phyloP scores from a whole-genome alignment of 2,329 filamentous ascomycete genomes.

The Colletotrichum costaricense region DNA sequence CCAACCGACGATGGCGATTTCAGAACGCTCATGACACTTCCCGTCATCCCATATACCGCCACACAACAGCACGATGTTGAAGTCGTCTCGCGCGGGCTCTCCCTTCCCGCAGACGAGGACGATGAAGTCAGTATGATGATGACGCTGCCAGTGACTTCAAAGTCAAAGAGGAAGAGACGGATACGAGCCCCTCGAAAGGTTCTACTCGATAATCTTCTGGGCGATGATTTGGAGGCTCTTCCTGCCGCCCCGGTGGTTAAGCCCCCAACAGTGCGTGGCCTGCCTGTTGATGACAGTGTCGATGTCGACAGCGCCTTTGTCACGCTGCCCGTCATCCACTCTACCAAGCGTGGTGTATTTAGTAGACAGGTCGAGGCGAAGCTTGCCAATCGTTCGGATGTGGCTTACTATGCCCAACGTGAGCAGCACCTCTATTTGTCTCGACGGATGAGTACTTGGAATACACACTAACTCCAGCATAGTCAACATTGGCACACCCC shows the following conservation, averaged over 20 bases:
- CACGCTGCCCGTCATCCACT: constrained; percentile 45
- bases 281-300: constrained; percentile 28
- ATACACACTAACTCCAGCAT: neutral
- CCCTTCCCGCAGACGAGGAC: constrained; percentile 24
- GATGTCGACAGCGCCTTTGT: constrained; percentile 37
- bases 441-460: neutral
- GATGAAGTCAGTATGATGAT: constrained; percentile 14
- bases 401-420: constrained; percentile 65
- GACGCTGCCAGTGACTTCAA: constrained; percentile 25
- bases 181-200: constrained; percentile 10
- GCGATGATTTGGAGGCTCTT: constrained; percentile 3
- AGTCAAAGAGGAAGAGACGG: constrained; percentile 16
- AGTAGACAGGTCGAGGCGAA: constrained; percentile 56
- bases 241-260: constrained; percentile 1
- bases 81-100: constrained; percentile 21
- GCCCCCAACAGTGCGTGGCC: constrained; percentile 14
- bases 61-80: neutral
- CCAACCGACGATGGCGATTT: constrained; percentile 32
- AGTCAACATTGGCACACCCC: constrained; percentile 64
- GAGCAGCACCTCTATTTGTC: constrained; percentile 28
- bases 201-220: constrained; percentile 12
- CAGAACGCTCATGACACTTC: constrained; percentile 20
- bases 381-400: constrained; percentile 62
- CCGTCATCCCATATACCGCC: constrained; percentile 34
- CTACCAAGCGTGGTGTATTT: constrained; percentile 45